Percentiles rank a stretch among this genome's conserved stretches.
Conservation (phyloP, 1,139 yeast genomes). For the Yamadazyma atlantica region DNA sequence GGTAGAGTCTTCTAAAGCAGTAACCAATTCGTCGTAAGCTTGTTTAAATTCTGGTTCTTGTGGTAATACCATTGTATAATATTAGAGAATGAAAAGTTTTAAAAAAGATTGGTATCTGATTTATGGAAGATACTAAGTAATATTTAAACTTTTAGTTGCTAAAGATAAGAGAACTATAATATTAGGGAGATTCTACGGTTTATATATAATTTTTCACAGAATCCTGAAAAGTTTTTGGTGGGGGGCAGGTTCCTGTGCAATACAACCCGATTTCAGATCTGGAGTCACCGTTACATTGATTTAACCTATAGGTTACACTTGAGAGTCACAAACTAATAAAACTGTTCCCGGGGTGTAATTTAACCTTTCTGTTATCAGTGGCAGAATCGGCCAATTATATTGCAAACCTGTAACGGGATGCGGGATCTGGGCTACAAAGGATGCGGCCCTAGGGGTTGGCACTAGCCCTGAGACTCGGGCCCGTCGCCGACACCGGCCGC, state of each 20-base stretch:
- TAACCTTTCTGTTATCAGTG: conserved; percentile 1
- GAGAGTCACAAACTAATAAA: too few relatives aligned
- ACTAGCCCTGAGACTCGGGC: too few relatives aligned
- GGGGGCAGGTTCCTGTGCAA: too few relatives aligned
- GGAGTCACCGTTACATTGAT: too few relatives aligned
- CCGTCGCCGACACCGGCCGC: too few relatives aligned
- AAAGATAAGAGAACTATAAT: neutral
- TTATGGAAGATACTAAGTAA: too few relatives aligned
- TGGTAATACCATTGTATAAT: conserved; percentile 50
- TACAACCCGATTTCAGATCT: too few relatives aligned
- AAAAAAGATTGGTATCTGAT: too few relatives aligned
- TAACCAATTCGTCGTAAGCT: conserved; percentile 91
- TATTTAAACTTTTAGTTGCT: neutral
- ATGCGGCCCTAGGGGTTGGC: too few relatives aligned
- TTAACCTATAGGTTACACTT: too few relatives aligned
- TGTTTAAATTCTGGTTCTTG: conserved; percentile 98
- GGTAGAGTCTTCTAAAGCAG: conserved; percentile 88
- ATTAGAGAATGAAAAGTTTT: neutral
- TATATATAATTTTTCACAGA: neutral
- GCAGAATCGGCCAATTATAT: conserved; percentile 12
- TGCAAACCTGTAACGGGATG: conserved; percentile 16
- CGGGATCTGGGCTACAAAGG: too few relatives aligned
- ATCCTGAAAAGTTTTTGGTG: neutral
- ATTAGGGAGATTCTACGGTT: neutral
- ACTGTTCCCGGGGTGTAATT: neutral